Conservation (phyloP, 352 stramenopile species). For the Globisporangium rhizosaccharum region DNA sequence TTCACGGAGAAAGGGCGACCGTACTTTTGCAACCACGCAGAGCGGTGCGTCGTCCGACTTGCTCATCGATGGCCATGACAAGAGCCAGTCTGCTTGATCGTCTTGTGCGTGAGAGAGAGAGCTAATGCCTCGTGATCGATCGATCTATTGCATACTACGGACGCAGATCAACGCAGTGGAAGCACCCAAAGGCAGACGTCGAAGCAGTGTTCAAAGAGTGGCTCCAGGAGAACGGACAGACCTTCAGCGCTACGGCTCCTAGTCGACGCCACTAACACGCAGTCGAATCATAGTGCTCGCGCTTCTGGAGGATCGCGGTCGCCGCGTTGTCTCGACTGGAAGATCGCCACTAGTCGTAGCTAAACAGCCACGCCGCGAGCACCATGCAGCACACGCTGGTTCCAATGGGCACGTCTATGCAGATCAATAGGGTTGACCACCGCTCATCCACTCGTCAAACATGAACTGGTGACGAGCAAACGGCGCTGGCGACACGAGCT, state of each 20-base stretch:
- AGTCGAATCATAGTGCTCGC: too few species aligned
- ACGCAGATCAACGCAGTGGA: slow-evolving; percentile 79
- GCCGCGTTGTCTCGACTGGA: too few species aligned
- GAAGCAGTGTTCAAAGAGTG: slow-evolving; percentile 73
- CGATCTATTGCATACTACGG: not conserved
- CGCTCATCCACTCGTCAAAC: not conserved
- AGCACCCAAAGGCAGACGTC: slow-evolving; percentile 68
- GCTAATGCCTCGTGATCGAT: not conserved
- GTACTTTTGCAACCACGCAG: slow-evolving; percentile 80
- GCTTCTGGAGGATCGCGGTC: too few species aligned
- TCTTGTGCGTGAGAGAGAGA: not conserved
- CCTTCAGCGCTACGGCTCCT: slow-evolving; percentile 23
- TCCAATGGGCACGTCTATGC: not conserved
- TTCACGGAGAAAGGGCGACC: slow-evolving; percentile 77
- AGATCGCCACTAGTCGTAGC: too few species aligned
- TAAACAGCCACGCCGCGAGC: not conserved
- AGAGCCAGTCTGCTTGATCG: not conserved
- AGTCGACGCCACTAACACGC: slow-evolving; percentile 4
- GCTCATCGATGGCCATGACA: not conserved
- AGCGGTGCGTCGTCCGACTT: slow-evolving; percentile 28
- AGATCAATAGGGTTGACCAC: not conserved
- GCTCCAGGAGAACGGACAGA: slow-evolving; percentile 58
- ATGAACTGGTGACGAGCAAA: not conserved
- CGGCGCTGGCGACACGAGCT: not conserved
- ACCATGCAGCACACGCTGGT: not conserved